A percentile compares a stretch with the other conserved stretches of the same genome.
These are phyloP conservation scores for Jatropha curcas DNA, from an alignment of 345 rosid genomes.

Conservation along the genomic window DNA sequence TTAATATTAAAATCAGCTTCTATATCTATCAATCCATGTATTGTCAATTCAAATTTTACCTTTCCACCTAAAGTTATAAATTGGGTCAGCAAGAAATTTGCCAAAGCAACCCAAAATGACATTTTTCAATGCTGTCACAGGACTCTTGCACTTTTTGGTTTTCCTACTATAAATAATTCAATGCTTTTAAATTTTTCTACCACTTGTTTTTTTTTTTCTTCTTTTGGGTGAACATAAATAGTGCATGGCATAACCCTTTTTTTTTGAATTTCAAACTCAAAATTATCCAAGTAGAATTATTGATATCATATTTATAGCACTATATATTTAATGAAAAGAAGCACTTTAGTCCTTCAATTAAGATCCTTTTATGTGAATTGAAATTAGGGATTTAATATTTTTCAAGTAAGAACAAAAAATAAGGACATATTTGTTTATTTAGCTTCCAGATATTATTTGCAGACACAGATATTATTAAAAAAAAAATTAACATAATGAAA, in stretches of 20 bases:
- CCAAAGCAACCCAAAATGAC: not conserved
- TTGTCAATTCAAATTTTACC: conserved; percentile 11
- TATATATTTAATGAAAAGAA: too few relatives aligned
- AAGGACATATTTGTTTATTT: too few relatives aligned
- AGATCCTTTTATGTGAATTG: too few relatives aligned
- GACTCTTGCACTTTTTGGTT: conserved; percentile 42
- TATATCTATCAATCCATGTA: not conserved
- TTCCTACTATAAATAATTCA: conserved; percentile 34
- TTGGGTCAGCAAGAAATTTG: not conserved
- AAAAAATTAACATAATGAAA: too few relatives aligned
- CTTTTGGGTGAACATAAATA: not conserved
- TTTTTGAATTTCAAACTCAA: conserved; percentile 10
- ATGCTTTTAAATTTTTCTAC: conserved; percentile 25
- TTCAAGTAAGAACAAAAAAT: too few relatives aligned
- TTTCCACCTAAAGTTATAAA: not conserved
- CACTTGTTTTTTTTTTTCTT: not conserved
- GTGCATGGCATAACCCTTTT: not conserved
- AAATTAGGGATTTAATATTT: too few relatives aligned
- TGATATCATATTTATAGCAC: too few relatives aligned
- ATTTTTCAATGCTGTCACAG: conserved; percentile 42
- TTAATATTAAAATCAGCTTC: not conserved
- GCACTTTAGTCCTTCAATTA: too few relatives aligned
- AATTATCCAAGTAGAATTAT: not conserved
- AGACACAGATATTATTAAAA: too few relatives aligned
- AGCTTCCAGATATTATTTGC: too few relatives aligned